Evolutionary conservation across 2,329 filamentous ascomycete species (phyloP).

Genomic region (Drechmeria coniospora): DNA sequence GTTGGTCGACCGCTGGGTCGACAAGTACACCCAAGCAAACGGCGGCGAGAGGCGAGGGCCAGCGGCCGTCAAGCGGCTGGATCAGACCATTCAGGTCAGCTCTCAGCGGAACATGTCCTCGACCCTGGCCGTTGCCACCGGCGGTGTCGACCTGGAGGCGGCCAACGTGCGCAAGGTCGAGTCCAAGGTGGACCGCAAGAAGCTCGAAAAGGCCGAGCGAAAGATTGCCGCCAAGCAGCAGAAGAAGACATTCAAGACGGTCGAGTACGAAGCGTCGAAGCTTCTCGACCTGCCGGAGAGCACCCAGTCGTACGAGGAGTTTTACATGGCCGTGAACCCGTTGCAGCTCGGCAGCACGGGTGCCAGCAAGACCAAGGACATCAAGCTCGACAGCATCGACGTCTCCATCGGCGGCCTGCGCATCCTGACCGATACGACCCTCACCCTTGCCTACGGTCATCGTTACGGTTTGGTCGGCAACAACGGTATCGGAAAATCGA

Average conservation of each 20-base stretch:
- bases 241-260: constrained; percentile 96
- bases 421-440: constrained; percentile 77
- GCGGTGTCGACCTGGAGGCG: constrained; percentile 80
- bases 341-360: constrained; percentile 64
- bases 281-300: constrained; percentile 71
- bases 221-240: constrained; percentile 98
- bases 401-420: constrained; percentile 79
- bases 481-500: constrained; percentile 98
- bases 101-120: constrained; percentile 92
- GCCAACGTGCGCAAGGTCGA: constrained; percentile 88
- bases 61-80: constrained; percentile 67
- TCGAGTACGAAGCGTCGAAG: constrained; percentile 90
- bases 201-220: constrained; percentile 93
- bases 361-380: constrained; percentile 88
- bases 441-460: constrained; percentile 82
- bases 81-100: constrained; percentile 89
- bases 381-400: constrained; percentile 94
- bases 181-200: constrained; percentile 95
- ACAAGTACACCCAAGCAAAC: constrained; percentile 60
- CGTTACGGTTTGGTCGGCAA: constrained; percentile 96
- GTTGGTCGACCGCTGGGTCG: constrained; percentile 80
- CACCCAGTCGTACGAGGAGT: constrained; percentile 91
- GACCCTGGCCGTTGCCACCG: constrained; percentile 73
- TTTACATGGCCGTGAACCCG: constrained; percentile 99
- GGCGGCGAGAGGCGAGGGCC: constrained; percentile 57